Evolutionary conservation across 257 asterid genomes (phyloP).

Genomic region (Solanum lignicaule): DNA sequence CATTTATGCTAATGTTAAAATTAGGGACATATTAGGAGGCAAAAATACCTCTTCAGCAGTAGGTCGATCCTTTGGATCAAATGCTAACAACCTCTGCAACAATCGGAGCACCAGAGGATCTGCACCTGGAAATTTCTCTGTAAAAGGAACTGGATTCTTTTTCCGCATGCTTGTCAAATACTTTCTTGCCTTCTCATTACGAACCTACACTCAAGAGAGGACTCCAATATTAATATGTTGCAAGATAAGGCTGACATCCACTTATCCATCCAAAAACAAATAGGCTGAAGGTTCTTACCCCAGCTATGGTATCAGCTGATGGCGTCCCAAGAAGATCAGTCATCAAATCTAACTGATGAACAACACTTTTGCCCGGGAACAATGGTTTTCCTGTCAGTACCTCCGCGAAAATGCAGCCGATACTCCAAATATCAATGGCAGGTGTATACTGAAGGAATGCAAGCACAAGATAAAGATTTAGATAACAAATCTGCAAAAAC

Average conservation of each 20-base stretch:
- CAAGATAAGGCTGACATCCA: neutral
- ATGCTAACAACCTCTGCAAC: slow-evolving; percentile 66
- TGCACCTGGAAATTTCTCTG: slow-evolving; percentile 52
- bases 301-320: slow-evolving; percentile 61
- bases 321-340: slow-evolving; percentile 92
- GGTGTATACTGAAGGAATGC: slow-evolving; percentile 70
- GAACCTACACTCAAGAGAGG: slow-evolving; percentile 45
- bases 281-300: slow-evolving; percentile 29
- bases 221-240: neutral
- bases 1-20: neutral
- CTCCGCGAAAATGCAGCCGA: slow-evolving; percentile 89
- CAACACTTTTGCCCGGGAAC: slow-evolving; percentile 91
- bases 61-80: slow-evolving; percentile 91
- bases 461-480: slow-evolving; percentile 10
- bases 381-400: slow-evolving; percentile 77
- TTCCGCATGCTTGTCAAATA: slow-evolving; percentile 69
- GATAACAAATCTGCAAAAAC: neutral
- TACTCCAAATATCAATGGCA: slow-evolving; percentile 91
- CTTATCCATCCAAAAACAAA: neutral
- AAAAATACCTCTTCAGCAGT: slow-evolving; percentile 72
- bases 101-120: slow-evolving; percentile 69
- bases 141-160: slow-evolving; percentile 46
- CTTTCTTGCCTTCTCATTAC: slow-evolving; percentile 92
- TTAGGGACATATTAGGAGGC: neutral
- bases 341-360: slow-evolving; percentile 83